phyloP scores from a whole-genome alignment of 108 stramenopile genomes.

The Cyclotella baltica region DNA sequence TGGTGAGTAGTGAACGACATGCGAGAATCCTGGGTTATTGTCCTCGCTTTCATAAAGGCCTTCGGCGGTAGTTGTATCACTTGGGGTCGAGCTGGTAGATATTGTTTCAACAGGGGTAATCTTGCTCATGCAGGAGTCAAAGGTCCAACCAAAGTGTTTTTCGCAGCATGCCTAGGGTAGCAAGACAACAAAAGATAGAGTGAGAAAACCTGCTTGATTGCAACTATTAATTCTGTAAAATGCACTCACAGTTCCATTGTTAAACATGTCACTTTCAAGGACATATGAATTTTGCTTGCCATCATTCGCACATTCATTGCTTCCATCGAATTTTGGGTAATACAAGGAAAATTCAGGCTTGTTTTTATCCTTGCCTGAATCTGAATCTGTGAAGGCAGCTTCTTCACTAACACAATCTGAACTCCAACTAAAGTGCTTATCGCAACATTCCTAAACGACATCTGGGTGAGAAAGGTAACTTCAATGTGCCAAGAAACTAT shows the following conservation, averaged over 20 bases:
- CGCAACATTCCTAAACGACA: not conserved
- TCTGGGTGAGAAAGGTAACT: not conserved
- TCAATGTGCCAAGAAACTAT: not conserved
- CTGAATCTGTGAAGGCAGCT: not conserved
- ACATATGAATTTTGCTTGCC: not conserved
- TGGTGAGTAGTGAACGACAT: slow-evolving; percentile 3
- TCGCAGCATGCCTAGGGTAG: not conserved
- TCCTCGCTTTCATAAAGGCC: not conserved
- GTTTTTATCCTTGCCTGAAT: not conserved
- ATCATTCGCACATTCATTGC: not conserved
- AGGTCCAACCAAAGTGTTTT: slow-evolving; percentile 4
- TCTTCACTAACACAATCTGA: not conserved
- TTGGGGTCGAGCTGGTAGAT: not conserved
- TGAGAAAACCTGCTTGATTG: no score
- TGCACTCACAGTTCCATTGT: not conserved
- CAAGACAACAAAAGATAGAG: not conserved
- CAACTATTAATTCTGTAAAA: no score
- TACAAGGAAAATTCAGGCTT: not conserved
- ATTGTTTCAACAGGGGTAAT: not conserved
- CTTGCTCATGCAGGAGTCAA: not conserved
- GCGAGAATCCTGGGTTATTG: not conserved
- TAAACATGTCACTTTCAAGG: not conserved
- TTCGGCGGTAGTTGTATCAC: no score
- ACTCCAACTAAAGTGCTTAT: slow-evolving; percentile 10
- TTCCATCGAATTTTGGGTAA: slow-evolving; percentile 7